A percentile compares a stretch with the other conserved stretches of the same genome.
Conservation (phyloP, 2,329 filamentous ascomycete species). For the Alternaria metachromatica region DNA sequence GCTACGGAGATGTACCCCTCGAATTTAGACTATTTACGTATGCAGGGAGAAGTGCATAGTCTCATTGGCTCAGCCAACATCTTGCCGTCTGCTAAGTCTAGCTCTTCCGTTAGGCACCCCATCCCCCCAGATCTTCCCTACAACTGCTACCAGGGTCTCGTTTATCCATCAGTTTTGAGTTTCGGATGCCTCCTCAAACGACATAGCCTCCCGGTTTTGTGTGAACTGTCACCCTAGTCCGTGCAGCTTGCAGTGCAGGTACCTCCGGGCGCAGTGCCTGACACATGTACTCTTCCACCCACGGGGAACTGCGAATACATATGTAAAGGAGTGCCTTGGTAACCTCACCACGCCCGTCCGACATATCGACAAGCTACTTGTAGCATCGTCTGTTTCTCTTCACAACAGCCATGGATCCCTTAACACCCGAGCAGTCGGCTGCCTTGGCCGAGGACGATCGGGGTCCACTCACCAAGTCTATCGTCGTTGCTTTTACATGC, state of each 20-base stretch:
- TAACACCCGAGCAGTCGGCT: constrained; percentile 26
- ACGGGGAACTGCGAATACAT: neutral
- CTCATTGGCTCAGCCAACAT: neutral
- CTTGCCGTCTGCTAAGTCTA: constrained; percentile 7
- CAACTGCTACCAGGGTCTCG: neutral
- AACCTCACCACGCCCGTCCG: neutral
- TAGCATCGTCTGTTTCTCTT: neutral
- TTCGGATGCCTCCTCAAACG: constrained; percentile 1
- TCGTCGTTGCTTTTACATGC: constrained; percentile 28
- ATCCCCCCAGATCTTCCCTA: neutral
- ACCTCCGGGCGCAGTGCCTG: neutral
- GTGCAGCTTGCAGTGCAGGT: neutral
- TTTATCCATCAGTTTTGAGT: constrained; percentile 6
- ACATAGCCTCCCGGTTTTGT: neutral
- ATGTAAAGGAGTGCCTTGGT: neutral
- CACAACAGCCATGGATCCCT: constrained; percentile 15
- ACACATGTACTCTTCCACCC: neutral
- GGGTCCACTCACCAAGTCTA: constrained; percentile 20
- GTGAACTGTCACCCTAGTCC: neutral
- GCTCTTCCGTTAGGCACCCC: neutral
- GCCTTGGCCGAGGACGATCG: constrained; percentile 22
- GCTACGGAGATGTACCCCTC: neutral
- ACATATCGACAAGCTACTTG: neutral
- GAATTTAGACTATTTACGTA: neutral
- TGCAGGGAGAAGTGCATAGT: neutral